Evolutionary conservation across 306 rosid species (phyloP).

Genomic region (Malus fusca): DNA sequence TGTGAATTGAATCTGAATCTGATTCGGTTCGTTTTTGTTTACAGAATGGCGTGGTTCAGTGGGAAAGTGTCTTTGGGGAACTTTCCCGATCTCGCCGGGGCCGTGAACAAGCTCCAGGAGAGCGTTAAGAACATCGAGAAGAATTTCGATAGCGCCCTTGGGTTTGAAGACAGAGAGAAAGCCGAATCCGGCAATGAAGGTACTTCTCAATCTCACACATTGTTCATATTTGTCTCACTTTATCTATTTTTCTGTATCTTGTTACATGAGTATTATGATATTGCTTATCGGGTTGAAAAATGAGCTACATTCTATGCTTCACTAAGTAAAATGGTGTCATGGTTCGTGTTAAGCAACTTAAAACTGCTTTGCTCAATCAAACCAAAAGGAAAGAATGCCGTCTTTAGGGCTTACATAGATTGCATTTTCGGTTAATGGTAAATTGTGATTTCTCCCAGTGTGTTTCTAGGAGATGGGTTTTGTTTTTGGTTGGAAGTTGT

Average conservation of each 20-base stretch:
- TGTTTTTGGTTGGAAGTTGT: too few relatives aligned
- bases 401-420: neutral
- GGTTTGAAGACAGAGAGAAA: slow-evolving; percentile 65
- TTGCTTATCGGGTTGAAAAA: neutral
- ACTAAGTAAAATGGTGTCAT: neutral
- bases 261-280: neutral
- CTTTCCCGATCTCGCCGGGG: slow-evolving; percentile 95
- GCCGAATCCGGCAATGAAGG: slow-evolving; percentile 78
- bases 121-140: slow-evolving; percentile 96
- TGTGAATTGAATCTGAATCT: slow-evolving; percentile 5
- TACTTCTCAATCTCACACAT: slow-evolving; percentile 22
- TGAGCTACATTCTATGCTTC: neutral
- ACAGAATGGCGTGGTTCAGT: slow-evolving; percentile 92
- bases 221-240: slow-evolving; percentile 8
- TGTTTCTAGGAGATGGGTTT: neutral
- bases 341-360: neutral
- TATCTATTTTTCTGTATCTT: neutral
- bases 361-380: neutral
- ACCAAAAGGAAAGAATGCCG: neutral
- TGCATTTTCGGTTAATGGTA: neutral
- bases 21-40: slow-evolving; percentile 25
- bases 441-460: neutral
- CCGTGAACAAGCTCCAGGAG: slow-evolving; percentile 97
- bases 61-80: slow-evolving; percentile 73
- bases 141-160: slow-evolving; percentile 92